Evolutionary conservation across 768 basidiomycete species (phyloP), one percentile per base, ranked within the genome.

Genomic region (Infundibulicybe gibba): DNA sequence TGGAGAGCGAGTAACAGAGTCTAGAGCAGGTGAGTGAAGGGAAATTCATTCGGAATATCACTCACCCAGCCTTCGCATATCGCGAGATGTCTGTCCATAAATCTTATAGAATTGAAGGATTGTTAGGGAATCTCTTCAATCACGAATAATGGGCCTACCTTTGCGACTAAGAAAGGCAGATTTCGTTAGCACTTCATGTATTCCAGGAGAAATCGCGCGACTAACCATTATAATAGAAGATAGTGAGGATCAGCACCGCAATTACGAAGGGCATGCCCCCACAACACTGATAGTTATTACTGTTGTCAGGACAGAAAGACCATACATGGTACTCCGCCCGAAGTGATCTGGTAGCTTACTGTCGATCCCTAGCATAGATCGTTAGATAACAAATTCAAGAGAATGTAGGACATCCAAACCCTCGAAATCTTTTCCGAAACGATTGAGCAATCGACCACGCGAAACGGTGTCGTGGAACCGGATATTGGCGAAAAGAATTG

Each of bases 391-490:
- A 58, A 62, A 51, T 52, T 11, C 45, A 42, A 14, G 21, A 30
- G 17, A 11, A 11, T 19, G 32, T 11, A n/a, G n/a, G n/a, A 6
- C 17, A 66, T 75, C 1, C 10, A 19, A 14, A 70, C 75, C 87
- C 69, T 94, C 91, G 47, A 94, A 88, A 60, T 94, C 93, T 62
- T 94, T 94, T 37, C 93, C 92, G 52, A 89, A 87, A 40, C 91
- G 72, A 54, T 94, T 91, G 32, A 94, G 64, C 9, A 90, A 68
- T 2, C 92, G 81, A 5, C 94, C 94, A 32, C 90, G 80, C 43
- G 86, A 90, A 2, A 90, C 80, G 0, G 93, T 97, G 58, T 97
- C 94, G 55, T 95, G 94, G 74, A 97, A 95, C 34, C 93, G 80
- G 48, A 95, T 84, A 40, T 90, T 81, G 6, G 93, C 90, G 57